These are phyloP conservation scores for Trichoderma sp. DNA, from an alignment of 2,329 filamentous ascomycete species.

Conservation along the genomic window DNA sequence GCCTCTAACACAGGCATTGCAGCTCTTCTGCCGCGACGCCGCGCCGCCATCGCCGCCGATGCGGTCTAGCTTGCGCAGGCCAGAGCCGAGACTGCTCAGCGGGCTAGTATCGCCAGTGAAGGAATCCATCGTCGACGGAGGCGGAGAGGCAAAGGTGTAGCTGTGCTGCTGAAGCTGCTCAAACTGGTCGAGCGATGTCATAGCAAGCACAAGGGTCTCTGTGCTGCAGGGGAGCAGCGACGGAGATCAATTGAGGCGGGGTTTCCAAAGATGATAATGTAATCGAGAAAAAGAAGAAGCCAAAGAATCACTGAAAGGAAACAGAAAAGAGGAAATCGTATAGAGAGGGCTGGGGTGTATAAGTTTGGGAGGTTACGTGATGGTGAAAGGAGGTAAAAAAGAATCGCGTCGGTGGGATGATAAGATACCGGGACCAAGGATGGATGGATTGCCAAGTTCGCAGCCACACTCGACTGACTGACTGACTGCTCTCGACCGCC, in stretches of 20 bases:
- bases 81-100: background rate
- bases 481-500: background rate
- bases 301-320: background rate
- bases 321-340: background rate
- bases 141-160: background rate
- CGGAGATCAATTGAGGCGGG: background rate
- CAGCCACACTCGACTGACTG: background rate
- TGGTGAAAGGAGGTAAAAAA: conserved; percentile 11
- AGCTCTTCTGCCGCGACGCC: conserved; percentile 53
- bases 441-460: background rate
- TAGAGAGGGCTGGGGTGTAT: background rate
- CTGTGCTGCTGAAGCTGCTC: conserved; percentile 1
- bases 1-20: conserved; percentile 50
- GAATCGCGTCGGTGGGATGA: conserved; percentile 1
- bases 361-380: background rate
- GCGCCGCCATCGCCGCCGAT: conserved; percentile 23
- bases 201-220: background rate
- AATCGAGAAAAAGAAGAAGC: background rate
- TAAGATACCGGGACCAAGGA: background rate
- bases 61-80: background rate
- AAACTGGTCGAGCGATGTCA: background rate
- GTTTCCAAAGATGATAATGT: background rate
- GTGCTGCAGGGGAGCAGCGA: background rate
- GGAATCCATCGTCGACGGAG: conserved; percentile 11
- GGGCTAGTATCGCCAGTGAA: background rate